Evolutionary conservation across 345 rosid species (phyloP).

Genomic region (Eucalyptus guilfoylei): DNA sequence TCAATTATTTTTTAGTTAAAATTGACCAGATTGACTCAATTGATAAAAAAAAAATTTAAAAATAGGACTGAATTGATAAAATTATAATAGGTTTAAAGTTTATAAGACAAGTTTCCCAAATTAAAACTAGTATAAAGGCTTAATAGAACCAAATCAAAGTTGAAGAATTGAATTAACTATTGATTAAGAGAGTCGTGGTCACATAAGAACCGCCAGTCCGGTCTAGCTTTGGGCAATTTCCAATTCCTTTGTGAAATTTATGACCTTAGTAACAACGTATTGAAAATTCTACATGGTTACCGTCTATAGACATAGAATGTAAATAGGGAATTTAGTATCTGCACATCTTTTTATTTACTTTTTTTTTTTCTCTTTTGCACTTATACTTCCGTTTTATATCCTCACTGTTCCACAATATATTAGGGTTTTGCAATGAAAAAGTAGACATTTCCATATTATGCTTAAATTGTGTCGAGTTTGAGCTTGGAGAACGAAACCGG

Average conservation of each 20-base stretch:
- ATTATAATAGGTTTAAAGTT: too few species aligned
- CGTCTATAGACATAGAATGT: neutral
- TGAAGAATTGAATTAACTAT: neutral
- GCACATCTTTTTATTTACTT: neutral
- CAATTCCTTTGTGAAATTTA: neutral
- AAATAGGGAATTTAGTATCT: neutral
- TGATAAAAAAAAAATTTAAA: too few species aligned
- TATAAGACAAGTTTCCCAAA: too few species aligned
- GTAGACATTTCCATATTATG: neutral
- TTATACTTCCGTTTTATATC: neutral
- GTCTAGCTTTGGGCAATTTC: too few species aligned
- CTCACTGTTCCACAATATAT: neutral
- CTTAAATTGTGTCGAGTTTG: neutral
- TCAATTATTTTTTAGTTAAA: accelerated
- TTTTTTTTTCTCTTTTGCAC: neutral
- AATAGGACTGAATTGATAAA: too few species aligned
- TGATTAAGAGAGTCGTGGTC: neutral
- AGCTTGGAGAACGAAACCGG: neutral
- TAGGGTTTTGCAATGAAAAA: neutral
- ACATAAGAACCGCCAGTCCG: accelerated
- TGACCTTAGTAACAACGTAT: neutral
- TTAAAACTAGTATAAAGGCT: neutral
- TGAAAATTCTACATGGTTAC: neutral
- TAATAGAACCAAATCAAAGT: neutral
- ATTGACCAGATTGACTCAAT: accelerated